Evolutionary conservation across 345 rosid species (phyloP), one percentile per base, ranked within the genome.

Genomic region (Hirschfeldia incana): DNA sequence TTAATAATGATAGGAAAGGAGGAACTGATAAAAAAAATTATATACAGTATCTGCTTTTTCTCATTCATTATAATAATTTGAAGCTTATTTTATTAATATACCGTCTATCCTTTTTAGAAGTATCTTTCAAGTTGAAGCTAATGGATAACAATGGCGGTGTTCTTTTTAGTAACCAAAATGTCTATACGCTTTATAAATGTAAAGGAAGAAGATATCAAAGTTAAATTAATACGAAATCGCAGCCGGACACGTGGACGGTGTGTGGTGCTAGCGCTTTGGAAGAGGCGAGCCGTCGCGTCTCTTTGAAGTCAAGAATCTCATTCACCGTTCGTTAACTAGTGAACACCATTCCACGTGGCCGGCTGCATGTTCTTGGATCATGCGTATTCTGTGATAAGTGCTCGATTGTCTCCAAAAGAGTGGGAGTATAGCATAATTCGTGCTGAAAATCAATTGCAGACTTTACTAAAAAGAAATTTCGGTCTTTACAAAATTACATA

Each of bases 131-230:
- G 57, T 51, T 53, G 59, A 53, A 53, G 26, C 59, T 6, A 53
- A 53, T 53, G 59, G 59, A 72, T 66, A 78, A 78, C 57, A 49
- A 13, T 13, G 73, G 73, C 77, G 81, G 81, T 72, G 69, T 6
- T 3, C 5, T 72, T 72, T 78, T 51, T 58, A n/a, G 17, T 70
- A 74, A 9, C 59, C 21, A 21, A 49, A 53, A 6, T 13, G 17
- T 49, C 57, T 49, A 49, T 49, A n/a, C 2, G n/a, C 0, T 49
- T 49, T 49, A 46, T 46, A 49, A 13, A 44, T 44, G 57, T 49
- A 49, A 46, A 13, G 57, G 57, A 49, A 49, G 53, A 44, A 46
- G 57, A 13, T 13, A 49, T n/a, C 57, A 49, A 13, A 49, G 57
- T 49, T 49, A n/a, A 13, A 49, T 46, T 46, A 46, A 13, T 51